Conservation (phyloP, 2,329 filamentous ascomycete species). For the Aspergillus clavatus region DNA sequence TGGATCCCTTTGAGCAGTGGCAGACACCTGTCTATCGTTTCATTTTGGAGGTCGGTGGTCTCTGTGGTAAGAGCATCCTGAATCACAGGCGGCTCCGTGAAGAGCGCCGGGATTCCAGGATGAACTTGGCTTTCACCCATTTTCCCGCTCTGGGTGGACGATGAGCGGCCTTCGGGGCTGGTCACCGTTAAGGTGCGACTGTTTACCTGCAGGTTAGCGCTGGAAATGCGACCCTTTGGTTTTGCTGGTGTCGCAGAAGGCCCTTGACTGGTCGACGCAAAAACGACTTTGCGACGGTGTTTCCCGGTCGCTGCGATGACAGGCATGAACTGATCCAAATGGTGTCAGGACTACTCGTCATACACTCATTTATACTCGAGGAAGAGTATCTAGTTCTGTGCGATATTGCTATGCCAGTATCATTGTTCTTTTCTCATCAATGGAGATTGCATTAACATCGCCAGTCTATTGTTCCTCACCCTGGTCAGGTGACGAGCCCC, state of each 20-base stretch:
- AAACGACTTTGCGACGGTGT: constrained; percentile 38
- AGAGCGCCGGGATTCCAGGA: constrained; percentile 36
- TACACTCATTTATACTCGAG: neutral
- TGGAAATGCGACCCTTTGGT: constrained; percentile 8
- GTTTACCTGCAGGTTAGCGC: constrained; percentile 10
- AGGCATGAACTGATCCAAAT: constrained; percentile 25
- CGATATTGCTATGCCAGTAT: neutral
- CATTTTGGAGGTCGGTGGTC: constrained; percentile 63
- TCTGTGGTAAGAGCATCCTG: constrained; percentile 62
- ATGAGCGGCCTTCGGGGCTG: constrained; percentile 6
- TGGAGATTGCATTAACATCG: neutral
- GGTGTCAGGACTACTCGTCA: neutral
- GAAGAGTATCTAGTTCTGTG: neutral
- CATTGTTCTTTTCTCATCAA: constrained; percentile 4
- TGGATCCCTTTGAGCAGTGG: constrained; percentile 56
- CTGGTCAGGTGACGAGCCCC: constrained; percentile 3
- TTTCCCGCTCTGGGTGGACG: constrained; percentile 7
- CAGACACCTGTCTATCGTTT: constrained; percentile 64
- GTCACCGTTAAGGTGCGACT: constrained; percentile 12
- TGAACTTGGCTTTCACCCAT: constrained; percentile 23
- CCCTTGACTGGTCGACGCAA: constrained; percentile 27
- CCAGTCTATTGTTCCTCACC: constrained; percentile 2
- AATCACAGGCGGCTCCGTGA: constrained; percentile 53
- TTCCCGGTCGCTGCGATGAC: constrained; percentile 29
- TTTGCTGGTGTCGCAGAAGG: constrained; percentile 12